These are phyloP conservation scores for Pichia sp. DNA, from an alignment of 1,139 yeast species.

Conservation along the genomic window DNA sequence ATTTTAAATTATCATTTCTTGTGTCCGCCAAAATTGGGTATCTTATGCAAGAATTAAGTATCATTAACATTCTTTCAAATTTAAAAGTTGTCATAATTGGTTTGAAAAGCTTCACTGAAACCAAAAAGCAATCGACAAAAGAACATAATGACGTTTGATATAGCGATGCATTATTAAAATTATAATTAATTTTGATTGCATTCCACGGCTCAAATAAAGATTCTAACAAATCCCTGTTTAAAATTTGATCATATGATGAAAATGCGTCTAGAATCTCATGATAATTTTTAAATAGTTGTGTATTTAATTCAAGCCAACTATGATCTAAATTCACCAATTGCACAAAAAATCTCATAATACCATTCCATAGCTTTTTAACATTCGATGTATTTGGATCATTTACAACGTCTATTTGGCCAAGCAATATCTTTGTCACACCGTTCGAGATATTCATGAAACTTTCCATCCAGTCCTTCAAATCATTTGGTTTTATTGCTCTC, in stretches of 20 bases:
- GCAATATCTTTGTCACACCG: slow-evolving; percentile 52
- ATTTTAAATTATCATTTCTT: slow-evolving; percentile 39
- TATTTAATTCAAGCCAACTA: slow-evolving; percentile 44
- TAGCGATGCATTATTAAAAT: slow-evolving; percentile 38
- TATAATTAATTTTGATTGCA: slow-evolving; percentile 51
- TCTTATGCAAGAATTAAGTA: slow-evolving; percentile 54
- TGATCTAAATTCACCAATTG: slow-evolving; percentile 31
- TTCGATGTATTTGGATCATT: neutral
- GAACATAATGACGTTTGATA: slow-evolving; percentile 55
- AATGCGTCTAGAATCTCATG: slow-evolving; percentile 40
- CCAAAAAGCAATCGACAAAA: slow-evolving; percentile 44
- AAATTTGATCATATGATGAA: slow-evolving; percentile 2
- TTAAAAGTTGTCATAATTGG: slow-evolving; percentile 31
- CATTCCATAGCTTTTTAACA: slow-evolving; percentile 40
- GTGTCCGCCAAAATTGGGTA: slow-evolving; percentile 59
- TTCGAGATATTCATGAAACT: slow-evolving; percentile 51
- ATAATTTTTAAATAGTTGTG: slow-evolving; percentile 47
- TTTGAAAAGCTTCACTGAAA: slow-evolving; percentile 36
- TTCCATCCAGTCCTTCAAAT: slow-evolving; percentile 44
- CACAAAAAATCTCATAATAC: slow-evolving; percentile 44
- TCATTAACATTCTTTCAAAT: slow-evolving; percentile 38
- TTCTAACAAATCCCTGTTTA: slow-evolving; percentile 36
- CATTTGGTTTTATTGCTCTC: neutral
- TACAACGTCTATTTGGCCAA: slow-evolving; percentile 22
- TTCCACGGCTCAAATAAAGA: slow-evolving; percentile 61